Conservation (phyloP, 169 alveolate genomes). For the Sarcocystis neurona region DNA sequence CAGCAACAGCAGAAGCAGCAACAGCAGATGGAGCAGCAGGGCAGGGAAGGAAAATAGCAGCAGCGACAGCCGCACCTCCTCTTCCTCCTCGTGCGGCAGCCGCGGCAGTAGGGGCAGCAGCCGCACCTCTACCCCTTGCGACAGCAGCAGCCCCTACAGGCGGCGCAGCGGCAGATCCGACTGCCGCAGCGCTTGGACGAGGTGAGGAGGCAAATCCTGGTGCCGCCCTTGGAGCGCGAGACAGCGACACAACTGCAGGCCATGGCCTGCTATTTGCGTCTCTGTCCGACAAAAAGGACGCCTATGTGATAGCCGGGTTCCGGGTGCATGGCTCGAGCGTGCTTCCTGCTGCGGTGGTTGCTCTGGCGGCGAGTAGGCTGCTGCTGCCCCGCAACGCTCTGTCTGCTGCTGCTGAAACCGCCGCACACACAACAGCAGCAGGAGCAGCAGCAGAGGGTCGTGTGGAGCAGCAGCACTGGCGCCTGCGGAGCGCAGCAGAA, state of each 20-base stretch:
- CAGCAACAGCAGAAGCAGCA: too few relatives aligned
- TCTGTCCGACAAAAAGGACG: not conserved
- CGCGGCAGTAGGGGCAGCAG: too few relatives aligned
- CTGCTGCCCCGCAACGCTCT: not conserved
- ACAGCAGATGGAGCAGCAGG: too few relatives aligned
- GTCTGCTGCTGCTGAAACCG: not conserved
- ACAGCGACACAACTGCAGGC: not conserved
- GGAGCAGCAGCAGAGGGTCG: not conserved
- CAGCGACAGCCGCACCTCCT: too few relatives aligned
- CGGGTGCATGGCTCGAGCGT: conserved; percentile 4
- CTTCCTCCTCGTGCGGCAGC: too few relatives aligned
- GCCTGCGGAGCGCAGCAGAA: not conserved
- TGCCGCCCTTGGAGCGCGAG: not conserved
- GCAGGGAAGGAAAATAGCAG: too few relatives aligned
- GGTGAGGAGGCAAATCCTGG: not conserved
- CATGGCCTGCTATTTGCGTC: not conserved
- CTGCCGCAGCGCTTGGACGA: not conserved
- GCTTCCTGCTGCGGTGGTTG: not conserved
- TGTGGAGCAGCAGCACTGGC: too few relatives aligned
- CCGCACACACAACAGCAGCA: not conserved
- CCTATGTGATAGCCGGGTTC: conserved; percentile 16
- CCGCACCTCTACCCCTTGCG: too few relatives aligned
- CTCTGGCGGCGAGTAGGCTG: not conserved
- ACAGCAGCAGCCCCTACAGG: too few relatives aligned
- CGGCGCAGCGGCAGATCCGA: too few relatives aligned